A percentile compares a stretch with the other conserved stretches of the same genome.
phyloP scores from a whole-genome alignment of 225 moss, liverwort and hornwort genomes.

The Ulota crispa region DNA sequence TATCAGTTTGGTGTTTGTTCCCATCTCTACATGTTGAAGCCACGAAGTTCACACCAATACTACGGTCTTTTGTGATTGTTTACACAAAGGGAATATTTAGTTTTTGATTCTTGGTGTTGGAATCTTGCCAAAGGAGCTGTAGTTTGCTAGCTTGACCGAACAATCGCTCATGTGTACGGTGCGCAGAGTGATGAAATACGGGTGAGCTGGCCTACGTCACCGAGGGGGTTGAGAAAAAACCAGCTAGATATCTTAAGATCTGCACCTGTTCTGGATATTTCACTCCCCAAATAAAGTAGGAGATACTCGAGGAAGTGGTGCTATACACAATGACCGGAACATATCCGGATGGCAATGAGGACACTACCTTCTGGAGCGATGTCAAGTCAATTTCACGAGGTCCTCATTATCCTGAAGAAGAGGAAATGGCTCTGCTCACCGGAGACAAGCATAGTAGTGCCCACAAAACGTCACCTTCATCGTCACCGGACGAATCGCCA shows the following conservation, averaged over 20 bases:
- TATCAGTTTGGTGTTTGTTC: neutral
- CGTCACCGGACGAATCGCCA: slow-evolving; percentile 8
- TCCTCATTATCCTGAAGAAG: slow-evolving; percentile 25
- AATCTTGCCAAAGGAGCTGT: neutral
- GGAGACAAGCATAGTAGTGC: slow-evolving; percentile 17
- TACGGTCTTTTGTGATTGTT: neutral
- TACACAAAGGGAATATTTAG: neutral
- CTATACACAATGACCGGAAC: slow-evolving; percentile 24
- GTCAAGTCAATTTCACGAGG: slow-evolving; percentile 12
- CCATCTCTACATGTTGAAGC: neutral
- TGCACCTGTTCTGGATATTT: slow-evolving; percentile 8
- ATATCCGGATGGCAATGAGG: slow-evolving; percentile 29
- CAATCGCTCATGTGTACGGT: neutral
- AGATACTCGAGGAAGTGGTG: neutral
- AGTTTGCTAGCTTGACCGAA: neutral
- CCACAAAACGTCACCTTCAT: neutral
- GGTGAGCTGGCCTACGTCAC: neutral
- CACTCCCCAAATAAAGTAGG: neutral
- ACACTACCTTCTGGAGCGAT: slow-evolving; percentile 38
- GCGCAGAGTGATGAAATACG: slow-evolving; percentile 25
- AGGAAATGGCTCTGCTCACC: slow-evolving; percentile 33
- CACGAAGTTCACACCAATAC: neutral
- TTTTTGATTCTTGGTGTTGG: neutral
- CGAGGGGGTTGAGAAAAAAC: neutral
- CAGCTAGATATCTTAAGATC: neutral